These are phyloP conservation scores for Yamadazyma mexicana DNA, from an alignment of 1,139 yeast species.

Conservation along the genomic window DNA sequence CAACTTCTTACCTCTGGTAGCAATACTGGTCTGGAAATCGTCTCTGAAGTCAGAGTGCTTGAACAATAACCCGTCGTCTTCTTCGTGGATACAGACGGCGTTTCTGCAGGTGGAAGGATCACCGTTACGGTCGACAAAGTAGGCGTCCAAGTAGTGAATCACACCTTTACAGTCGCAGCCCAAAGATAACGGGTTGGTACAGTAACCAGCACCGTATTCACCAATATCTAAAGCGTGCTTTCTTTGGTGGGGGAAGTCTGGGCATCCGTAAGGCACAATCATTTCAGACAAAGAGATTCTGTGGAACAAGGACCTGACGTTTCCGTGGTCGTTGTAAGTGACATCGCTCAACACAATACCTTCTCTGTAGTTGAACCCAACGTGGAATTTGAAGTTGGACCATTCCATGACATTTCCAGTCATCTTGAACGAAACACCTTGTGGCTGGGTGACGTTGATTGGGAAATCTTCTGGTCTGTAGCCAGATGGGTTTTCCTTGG, in stretches of 20 bases:
- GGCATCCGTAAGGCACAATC: constrained; percentile 84
- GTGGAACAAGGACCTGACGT: constrained; percentile 70
- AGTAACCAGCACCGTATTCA: constrained; percentile 84
- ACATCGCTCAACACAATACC: constrained; percentile 79
- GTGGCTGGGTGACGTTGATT: constrained; percentile 71
- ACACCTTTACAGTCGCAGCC: constrained; percentile 89
- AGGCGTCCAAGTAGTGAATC: constrained; percentile 77
- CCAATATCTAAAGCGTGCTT: constrained; percentile 86
- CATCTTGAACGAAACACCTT: constrained; percentile 76
- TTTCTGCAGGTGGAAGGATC: constrained; percentile 69
- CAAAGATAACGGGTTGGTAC: constrained; percentile 74
- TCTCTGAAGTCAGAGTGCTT: constrained; percentile 86
- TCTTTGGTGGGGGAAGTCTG: constrained; percentile 78
- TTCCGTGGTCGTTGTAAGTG: constrained; percentile 71
- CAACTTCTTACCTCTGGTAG: constrained; percentile 73
- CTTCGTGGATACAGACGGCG: constrained; percentile 83
- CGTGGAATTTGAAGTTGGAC: constrained; percentile 75
- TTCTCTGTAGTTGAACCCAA: constrained; percentile 84
- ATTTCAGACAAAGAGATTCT: constrained; percentile 76
- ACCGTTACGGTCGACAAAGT: constrained; percentile 65
- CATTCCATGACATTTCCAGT: constrained; percentile 69
- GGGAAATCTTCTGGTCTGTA: constrained; percentile 64
- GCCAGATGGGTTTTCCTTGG: constrained; percentile 47
- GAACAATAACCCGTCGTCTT: constrained; percentile 75
- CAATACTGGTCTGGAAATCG: constrained; percentile 70